Conservation (phyloP, 2,329 filamentous ascomycete genomes). For the Fusarium avenaceum region DNA sequence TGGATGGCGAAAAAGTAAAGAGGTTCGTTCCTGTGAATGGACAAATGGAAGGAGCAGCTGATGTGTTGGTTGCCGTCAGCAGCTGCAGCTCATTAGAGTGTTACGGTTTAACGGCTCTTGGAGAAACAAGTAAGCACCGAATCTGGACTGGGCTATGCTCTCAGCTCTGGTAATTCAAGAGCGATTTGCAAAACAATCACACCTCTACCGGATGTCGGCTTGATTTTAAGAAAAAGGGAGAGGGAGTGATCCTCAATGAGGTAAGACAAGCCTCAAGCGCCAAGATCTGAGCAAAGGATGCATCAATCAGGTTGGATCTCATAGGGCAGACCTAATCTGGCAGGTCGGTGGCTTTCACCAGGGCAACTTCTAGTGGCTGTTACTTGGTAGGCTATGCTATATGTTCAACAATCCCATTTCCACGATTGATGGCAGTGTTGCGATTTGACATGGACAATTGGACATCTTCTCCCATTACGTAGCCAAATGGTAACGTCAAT, state of each 20-base stretch:
- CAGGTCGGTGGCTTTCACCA: constrained; percentile 19
- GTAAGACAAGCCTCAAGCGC: constrained; percentile 43
- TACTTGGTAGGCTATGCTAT: not conserved
- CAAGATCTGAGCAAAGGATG: constrained; percentile 36
- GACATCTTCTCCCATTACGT: constrained; percentile 6
- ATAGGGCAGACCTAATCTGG: constrained; percentile 35
- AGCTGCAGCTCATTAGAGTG: constrained; percentile 10
- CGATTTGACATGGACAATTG: not conserved
- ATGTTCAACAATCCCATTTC: not conserved
- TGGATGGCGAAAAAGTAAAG: constrained; percentile 23
- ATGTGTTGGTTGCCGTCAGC: constrained; percentile 33
- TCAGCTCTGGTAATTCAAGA: not conserved
- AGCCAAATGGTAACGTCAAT: not conserved
- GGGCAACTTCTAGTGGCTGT: not conserved
- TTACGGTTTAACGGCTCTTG: not conserved
- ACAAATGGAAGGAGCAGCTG: constrained; percentile 32
- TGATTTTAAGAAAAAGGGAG: constrained; percentile 14
- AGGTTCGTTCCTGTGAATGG: constrained; percentile 23
- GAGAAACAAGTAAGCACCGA: constrained; percentile 30
- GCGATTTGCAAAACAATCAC: constrained; percentile 16
- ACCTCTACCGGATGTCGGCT: constrained; percentile 39
- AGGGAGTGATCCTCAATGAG: constrained; percentile 35
- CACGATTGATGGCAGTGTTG: constrained; percentile 5
- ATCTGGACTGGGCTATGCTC: constrained; percentile 12
- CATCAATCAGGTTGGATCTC: constrained; percentile 32